Conservation (phyloP, 805 yeast genomes). For the Pachysolen tannophilus region DNA sequence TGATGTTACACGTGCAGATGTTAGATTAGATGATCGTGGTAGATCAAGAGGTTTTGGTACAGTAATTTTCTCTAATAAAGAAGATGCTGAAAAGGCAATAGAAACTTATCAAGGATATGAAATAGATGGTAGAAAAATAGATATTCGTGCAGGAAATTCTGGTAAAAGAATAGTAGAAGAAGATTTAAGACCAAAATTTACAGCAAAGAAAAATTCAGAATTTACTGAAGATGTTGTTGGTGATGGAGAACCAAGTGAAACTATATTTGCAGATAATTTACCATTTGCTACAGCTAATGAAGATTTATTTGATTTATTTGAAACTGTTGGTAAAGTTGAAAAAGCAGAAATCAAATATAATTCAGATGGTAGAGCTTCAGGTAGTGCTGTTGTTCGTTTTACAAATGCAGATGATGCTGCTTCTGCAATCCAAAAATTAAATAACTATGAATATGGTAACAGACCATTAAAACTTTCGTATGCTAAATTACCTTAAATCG, state of each 20-base stretch:
- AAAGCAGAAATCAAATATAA: slow-evolving; percentile 70
- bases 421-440: slow-evolving; percentile 63
- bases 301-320: slow-evolving; percentile 80
- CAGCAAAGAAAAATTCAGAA: slow-evolving; percentile 31
- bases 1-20: slow-evolving; percentile 74
- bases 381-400: slow-evolving; percentile 80
- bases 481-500: slow-evolving; percentile 38
- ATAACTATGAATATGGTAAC: slow-evolving; percentile 80
- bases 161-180: slow-evolving; percentile 10
- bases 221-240: slow-evolving; percentile 64
- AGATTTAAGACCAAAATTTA: slow-evolving; percentile 12
- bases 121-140: slow-evolving; percentile 68
- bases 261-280: slow-evolving; percentile 66
- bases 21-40: slow-evolving; percentile 57
- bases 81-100: slow-evolving; percentile 68
- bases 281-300: slow-evolving; percentile 86
- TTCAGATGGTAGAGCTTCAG: slow-evolving; percentile 60
- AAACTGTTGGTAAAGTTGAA: slow-evolving; percentile 68
- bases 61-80: slow-evolving; percentile 57
- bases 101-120: slow-evolving; percentile 60
- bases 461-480: slow-evolving; percentile 62
- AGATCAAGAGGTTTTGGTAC: slow-evolving; percentile 84
- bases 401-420: slow-evolving; percentile 61
- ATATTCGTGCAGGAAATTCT: slow-evolving; percentile 67
- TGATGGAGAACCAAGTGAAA: slow-evolving; percentile 49